Base-by-base conservation (phyloP, 2,329 filamentous ascomycete genomes). In the Scorias spongiosa region DNA sequence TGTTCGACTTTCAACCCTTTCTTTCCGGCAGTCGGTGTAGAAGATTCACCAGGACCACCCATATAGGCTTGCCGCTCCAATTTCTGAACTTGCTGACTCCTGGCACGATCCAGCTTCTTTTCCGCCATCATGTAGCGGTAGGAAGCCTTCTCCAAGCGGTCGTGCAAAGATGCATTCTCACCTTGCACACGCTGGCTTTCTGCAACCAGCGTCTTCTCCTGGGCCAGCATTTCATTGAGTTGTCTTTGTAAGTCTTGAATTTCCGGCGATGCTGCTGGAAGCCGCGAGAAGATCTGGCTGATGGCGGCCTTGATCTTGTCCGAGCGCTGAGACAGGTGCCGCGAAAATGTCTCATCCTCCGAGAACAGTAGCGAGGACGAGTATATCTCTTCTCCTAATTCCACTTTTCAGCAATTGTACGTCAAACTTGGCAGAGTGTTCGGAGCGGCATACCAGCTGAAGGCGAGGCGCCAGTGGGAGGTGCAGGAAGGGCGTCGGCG, bases 91-190 rank as follows among this genome's bases (percentile, higher is more conserved):
- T 93, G 87, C 12, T 79, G 68, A 58, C 91, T 98, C 63, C 85
- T 89, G 18, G 82, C 77, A 38, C 91, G 78, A 60, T 98, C 91
- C 42, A 96, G 70, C 60, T 87, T 91, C 68, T 93, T 93, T 62
- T 98, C 91, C 0, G 91, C 91, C 53, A 93, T 84, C 68, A 96
- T 85, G 57, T 93, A 96, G 51, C 91, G 78, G 46, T 93, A 70
- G 5, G 87, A 93, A 12, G 89, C 91, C 29, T 78, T 81, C 58
- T 96, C 89, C 15, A 96, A 70, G 49, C 89, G 82, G 56, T 91
- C 84, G 40, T 85, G 85, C 2, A 94, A 71, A 53, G 84, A 79
- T 43, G 93, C 82, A 55, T 91, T 93, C 55, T 95, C 87, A 6
- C 75, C 70, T 41, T 78, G 72, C 10, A 88, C 67, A 43, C 80